These are phyloP conservation scores for Periconia sp. DNA, from an alignment of 2,329 filamentous ascomycete species.

Conservation along the genomic window DNA sequence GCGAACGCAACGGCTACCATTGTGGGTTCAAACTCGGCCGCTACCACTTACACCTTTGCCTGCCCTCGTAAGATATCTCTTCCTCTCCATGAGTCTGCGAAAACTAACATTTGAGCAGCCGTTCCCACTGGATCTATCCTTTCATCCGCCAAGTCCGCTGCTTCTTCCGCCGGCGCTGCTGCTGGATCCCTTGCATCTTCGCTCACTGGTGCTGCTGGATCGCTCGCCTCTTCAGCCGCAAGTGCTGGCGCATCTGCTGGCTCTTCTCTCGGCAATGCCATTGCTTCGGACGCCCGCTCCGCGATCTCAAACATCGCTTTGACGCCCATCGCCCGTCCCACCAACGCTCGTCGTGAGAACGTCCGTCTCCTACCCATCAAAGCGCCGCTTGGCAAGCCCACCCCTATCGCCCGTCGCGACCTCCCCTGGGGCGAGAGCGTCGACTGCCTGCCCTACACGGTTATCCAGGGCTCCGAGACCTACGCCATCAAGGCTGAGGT, in stretches of 20 bases:
- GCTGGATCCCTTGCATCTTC: not conserved
- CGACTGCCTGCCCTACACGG: not conserved
- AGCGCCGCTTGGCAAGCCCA: not conserved
- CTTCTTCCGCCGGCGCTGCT: not conserved
- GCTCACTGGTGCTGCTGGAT: not conserved
- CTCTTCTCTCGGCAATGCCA: not conserved
- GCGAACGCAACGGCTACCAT: not conserved
- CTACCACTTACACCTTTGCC: not conserved
- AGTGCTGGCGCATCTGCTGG: not conserved
- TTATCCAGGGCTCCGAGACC: not conserved
- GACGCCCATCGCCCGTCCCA: not conserved
- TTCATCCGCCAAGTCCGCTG: not conserved
- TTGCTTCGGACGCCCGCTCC: too few relatives aligned
- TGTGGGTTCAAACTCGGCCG: not conserved
- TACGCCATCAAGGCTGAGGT: not conserved
- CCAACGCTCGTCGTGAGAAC: not conserved
- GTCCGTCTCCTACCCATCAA: not conserved
- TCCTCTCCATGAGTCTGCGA: not conserved
- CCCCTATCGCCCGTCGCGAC: not conserved
- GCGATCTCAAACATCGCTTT: not conserved
- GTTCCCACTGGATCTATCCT: not conserved
- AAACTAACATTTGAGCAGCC: not conserved
- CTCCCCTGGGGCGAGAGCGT: not conserved
- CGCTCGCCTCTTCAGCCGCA: not conserved
- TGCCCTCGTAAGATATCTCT: not conserved